Conservation (phyloP, 139 green algal genomes). For the Closterium sp. region DNA sequence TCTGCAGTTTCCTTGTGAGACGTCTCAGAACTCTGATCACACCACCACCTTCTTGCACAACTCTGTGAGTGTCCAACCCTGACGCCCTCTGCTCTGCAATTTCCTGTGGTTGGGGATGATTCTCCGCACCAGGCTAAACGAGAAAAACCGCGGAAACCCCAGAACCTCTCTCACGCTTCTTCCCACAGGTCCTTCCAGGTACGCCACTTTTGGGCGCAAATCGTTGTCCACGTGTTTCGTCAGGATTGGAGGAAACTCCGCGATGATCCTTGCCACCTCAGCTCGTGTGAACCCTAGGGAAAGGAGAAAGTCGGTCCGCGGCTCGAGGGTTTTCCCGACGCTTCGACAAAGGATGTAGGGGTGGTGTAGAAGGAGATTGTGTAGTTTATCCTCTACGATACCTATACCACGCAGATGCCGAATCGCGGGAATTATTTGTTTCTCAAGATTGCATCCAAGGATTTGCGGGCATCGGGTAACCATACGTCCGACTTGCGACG, state of each 20-base stretch:
- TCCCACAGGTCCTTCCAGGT: constrained; percentile 1
- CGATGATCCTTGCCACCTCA: not conserved
- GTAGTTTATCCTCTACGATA: not conserved
- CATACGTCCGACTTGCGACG: not conserved
- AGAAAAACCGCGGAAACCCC: constrained; percentile 12
- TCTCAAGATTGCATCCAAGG: constrained; percentile 14
- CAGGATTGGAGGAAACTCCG: constrained; percentile 21
- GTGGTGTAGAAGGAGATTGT: not conserved
- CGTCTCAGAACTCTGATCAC: too few relatives aligned
- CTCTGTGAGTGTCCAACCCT: not conserved
- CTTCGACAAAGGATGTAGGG: constrained; percentile 14
- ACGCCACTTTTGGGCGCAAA: constrained; percentile 2
- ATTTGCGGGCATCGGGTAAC: constrained; percentile 1
- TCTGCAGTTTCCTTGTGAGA: too few relatives aligned
- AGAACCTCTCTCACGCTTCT: not conserved
- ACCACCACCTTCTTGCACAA: not conserved
- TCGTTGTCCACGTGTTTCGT: not conserved
- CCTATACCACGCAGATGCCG: constrained; percentile 4
- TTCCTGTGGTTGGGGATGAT: not conserved
- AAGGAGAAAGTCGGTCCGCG: not conserved
- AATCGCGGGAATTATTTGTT: not conserved
- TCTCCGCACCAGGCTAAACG: not conserved
- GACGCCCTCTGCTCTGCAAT: not conserved
- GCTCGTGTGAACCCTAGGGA: not conserved
- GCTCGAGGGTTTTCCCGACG: not conserved